Conservation (phyloP, 306 rosid genomes). For the Boehmeria nivea region DNA sequence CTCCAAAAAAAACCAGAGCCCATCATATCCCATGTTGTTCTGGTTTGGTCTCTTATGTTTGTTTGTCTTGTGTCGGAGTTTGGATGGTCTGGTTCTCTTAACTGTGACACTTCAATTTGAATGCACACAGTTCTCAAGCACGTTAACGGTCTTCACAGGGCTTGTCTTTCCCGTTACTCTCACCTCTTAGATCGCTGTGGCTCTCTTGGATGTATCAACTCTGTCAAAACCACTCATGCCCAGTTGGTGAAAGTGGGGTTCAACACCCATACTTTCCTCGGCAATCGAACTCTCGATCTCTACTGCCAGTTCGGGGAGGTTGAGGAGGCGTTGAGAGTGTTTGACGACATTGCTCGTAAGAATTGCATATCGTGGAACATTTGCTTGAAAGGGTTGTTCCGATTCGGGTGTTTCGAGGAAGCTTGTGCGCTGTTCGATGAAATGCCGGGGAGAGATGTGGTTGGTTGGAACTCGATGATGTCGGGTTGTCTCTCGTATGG, state of each 20-base stretch:
- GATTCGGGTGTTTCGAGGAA: constrained; percentile 34
- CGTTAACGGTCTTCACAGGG: constrained; percentile 7
- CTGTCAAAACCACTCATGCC: constrained; percentile 48
- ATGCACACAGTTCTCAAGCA: constrained; percentile 60
- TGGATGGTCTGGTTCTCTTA: no score
- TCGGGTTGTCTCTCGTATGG: constrained; percentile 45
- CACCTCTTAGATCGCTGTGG: constrained; percentile 40
- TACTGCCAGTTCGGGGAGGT: constrained; percentile 44
- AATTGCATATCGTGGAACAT: constrained; percentile 63
- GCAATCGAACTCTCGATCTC: constrained; percentile 56
- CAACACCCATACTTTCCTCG: constrained; percentile 55
- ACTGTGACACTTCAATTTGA: no score
- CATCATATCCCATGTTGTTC: no score
- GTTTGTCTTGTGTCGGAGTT: no score
- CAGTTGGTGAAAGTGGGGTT: constrained; percentile 62
- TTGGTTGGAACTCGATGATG: constrained; percentile 77
- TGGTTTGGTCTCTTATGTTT: no score
- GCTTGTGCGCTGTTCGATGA: constrained; percentile 49
- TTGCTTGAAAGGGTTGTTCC: constrained; percentile 47
- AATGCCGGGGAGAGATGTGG: constrained; percentile 75
- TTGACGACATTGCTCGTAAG: constrained; percentile 52
- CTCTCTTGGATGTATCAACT: constrained; percentile 31
- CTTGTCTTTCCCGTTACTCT: constrained; percentile 44
- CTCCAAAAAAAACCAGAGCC: no score
- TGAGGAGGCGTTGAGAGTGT: constrained; percentile 44